Percentiles rank a stretch among this genome's conserved stretches.
Evolutionary conservation across 495 filamentous ascomycete species (phyloP).

Genomic region (Podospora pseudopauciseta): DNA sequence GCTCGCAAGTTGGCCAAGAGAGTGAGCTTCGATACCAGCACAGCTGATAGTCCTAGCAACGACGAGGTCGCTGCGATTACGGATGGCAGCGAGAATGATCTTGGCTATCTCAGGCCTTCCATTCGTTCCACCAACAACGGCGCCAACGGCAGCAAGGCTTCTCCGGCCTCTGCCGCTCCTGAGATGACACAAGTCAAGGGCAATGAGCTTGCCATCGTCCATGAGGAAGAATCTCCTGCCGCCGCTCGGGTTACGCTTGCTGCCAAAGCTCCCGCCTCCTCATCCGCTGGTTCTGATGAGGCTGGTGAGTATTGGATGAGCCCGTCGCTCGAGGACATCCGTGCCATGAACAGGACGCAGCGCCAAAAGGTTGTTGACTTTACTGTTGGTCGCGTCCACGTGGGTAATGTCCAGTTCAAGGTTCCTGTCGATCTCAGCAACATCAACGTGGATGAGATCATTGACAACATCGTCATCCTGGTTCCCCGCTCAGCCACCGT

Average conservation of each 20-base stretch:
- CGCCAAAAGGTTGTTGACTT: conserved; percentile 67
- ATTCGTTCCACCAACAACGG: conserved; percentile 41
- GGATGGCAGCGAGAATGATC: conserved; percentile 52
- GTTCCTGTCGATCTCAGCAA: conserved; percentile 73
- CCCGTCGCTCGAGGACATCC: conserved; percentile 66
- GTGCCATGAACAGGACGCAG: conserved; percentile 68
- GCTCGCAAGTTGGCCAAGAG: conserved; percentile 70
- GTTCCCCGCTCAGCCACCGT: conserved; percentile 75
- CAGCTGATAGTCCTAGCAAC: conserved; percentile 39
- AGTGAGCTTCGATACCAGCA: conserved; percentile 80
- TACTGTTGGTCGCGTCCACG: conserved; percentile 73
- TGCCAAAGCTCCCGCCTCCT: conserved; percentile 42
- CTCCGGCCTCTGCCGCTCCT: conserved; percentile 43
- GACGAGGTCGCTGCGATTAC: conserved; percentile 6
- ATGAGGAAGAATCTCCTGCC: conserved; percentile 57
- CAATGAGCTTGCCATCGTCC: conserved; percentile 75
- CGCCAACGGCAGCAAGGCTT: conserved; percentile 46
- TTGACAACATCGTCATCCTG: conserved; percentile 68
- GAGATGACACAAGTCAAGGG: conserved; percentile 72
- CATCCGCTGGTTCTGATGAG: conserved; percentile 19
- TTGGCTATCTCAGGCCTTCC: conserved; percentile 62
- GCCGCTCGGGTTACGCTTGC: conserved; percentile 28
- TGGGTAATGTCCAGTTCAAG: conserved; percentile 77
- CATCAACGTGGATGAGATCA: conserved; percentile 67
- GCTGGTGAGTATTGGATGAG: conserved; percentile 82